phyloP scores from a whole-genome alignment of 257 asterid genomes.

The Solanum paucissectum region DNA sequence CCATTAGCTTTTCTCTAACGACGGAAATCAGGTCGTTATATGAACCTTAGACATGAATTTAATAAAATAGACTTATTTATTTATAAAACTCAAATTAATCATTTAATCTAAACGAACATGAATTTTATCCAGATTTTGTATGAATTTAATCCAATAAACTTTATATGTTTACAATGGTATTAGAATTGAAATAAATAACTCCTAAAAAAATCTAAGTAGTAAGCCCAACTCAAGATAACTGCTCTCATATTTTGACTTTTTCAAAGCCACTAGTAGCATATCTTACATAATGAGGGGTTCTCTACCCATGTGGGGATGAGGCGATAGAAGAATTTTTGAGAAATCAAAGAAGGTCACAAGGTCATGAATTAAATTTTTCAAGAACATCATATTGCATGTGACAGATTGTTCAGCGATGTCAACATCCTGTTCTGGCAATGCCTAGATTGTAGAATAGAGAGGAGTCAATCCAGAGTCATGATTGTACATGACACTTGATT shows the following conservation, averaged over 20 bases:
- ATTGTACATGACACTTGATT: neutral
- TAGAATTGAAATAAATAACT: neutral
- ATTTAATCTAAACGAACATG: too few species aligned
- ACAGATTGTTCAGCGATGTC: neutral
- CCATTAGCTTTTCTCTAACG: too few species aligned
- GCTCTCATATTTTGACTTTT: neutral
- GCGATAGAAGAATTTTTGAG: neutral
- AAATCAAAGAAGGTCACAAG: neutral
- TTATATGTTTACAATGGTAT: too few species aligned
- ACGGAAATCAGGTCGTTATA: too few species aligned
- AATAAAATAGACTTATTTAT: too few species aligned
- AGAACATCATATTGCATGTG: neutral
- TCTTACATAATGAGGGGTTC: neutral
- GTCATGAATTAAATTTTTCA: neutral
- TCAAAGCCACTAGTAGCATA: neutral
- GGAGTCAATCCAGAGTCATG: neutral
- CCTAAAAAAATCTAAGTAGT: neutral
- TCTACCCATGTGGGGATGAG: neutral
- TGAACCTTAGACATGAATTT: too few species aligned
- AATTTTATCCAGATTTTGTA: too few species aligned
- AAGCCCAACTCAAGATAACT: neutral
- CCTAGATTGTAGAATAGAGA: neutral
- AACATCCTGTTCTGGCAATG: neutral
- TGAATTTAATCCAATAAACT: too few species aligned
- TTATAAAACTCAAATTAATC: too few species aligned